Percentiles rank a stretch among this genome's conserved stretches.
phyloP scores from a whole-genome alignment of 345 rosid species.

The Eucalyptus dawsonii region DNA sequence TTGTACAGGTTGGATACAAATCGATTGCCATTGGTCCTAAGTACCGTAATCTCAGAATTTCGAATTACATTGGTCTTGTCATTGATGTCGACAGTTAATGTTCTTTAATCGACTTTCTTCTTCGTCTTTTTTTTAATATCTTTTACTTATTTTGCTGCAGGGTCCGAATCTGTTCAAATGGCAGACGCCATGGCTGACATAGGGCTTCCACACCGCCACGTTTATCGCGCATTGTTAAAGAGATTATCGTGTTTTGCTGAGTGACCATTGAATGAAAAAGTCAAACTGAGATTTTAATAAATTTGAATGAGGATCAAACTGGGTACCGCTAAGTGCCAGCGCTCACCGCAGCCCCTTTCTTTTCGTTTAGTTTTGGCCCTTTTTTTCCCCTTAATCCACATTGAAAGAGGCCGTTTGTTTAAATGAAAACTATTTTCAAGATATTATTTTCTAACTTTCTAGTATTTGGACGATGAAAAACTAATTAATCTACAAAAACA shows the following conservation, averaged over 20 bases:
- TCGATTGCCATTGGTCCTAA: background rate
- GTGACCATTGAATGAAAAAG: background rate
- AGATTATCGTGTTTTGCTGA: background rate
- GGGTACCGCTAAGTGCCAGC: background rate
- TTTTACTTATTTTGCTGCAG: background rate
- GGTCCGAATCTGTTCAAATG: background rate
- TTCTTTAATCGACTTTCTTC: background rate
- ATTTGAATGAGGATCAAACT: background rate
- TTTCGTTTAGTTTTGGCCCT: background rate
- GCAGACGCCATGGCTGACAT: background rate
- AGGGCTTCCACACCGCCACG: background rate
- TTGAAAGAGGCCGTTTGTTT: background rate
- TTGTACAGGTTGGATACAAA: background rate
- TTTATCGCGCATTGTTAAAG: background rate
- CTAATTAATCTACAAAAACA: background rate
- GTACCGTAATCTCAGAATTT: background rate
- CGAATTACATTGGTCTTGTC: background rate
- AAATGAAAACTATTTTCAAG: background rate
- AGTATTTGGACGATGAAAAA: background rate
- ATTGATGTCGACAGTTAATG: background rate
- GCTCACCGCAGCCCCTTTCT: background rate
- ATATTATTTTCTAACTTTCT: background rate
- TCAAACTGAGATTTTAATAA: background rate
- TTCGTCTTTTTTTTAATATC: no score
- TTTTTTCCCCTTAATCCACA: background rate